A percentile compares a stretch with the other conserved stretches of the same genome.
phyloP scores from a whole-genome alignment of 2,329 filamentous ascomycete genomes.

The Xylaria sp. region DNA sequence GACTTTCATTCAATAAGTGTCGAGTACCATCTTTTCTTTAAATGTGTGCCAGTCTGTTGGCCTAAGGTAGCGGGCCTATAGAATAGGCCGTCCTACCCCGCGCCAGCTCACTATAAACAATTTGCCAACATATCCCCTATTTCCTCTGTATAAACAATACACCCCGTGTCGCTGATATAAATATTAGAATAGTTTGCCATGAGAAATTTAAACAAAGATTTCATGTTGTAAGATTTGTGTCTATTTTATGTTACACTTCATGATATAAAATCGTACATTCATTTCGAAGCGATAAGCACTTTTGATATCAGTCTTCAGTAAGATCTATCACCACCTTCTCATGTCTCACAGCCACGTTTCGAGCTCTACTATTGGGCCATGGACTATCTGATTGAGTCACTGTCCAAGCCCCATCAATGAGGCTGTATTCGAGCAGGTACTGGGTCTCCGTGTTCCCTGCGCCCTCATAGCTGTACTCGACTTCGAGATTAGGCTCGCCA shows the following conservation, averaged over 20 bases:
- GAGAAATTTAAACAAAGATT: no score
- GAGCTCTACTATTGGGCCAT: neutral
- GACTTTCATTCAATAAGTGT: no score
- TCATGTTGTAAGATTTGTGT: no score
- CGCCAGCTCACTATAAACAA: no score
- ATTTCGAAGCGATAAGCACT: neutral
- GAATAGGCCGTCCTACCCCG: no score
- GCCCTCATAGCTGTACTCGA: conserved; percentile 40
- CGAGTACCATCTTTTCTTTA: no score
- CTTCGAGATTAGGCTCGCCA: conserved; percentile 55
- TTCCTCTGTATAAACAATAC: no score
- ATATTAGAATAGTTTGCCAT: no score
- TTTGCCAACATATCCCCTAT: no score
- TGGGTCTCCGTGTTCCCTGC: conserved; percentile 26
- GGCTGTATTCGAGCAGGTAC: conserved; percentile 49
- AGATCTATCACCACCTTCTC: conserved; percentile 25
- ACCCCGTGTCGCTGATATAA: no score
- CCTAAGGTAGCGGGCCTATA: no score
- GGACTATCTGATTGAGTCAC: conserved; percentile 11
- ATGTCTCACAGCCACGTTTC: neutral
- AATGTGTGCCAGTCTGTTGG: no score
- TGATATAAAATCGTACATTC: neutral
- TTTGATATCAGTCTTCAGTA: neutral
- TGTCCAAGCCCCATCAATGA: conserved; percentile 46
- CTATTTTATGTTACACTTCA: neutral